Evolutionary conservation across 1,139 yeast genomes (phyloP).

Genomic region (Yamadazyma aaseri): DNA sequence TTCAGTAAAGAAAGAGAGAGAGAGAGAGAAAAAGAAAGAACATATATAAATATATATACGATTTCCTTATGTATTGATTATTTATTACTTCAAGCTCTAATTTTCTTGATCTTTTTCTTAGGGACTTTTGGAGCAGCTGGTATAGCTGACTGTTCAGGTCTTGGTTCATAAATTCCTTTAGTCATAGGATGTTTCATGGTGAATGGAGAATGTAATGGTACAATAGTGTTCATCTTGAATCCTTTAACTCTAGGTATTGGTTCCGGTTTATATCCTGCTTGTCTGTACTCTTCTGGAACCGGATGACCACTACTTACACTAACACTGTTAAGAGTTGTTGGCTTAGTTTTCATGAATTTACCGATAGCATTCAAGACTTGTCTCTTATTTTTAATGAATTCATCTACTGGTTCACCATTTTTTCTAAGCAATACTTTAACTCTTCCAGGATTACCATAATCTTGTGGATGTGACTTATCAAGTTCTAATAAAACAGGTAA

Average conservation of each 20-base stretch:
- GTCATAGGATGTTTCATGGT: conserved; percentile 85
- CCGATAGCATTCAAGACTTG: conserved; percentile 62
- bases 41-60: background rate
- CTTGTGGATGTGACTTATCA: conserved; percentile 91
- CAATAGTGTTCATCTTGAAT: conserved; percentile 78
- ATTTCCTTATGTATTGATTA: too few species aligned
- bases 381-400: conserved; percentile 57
- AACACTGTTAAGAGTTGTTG: conserved; percentile 66
- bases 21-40: background rate
- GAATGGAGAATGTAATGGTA: conserved; percentile 79
- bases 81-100: conserved; percentile 31
- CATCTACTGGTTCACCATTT: conserved; percentile 39
- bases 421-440: conserved; percentile 70
- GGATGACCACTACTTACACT: conserved; percentile 54
- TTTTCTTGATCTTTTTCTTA: conserved; percentile 52
- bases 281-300: conserved; percentile 58
- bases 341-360: conserved; percentile 61
- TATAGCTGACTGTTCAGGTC: conserved; percentile 43
- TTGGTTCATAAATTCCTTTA: conserved; percentile 62
- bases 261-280: conserved; percentile 48
- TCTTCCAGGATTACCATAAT: conserved; percentile 95
- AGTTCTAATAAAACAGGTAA: conserved; percentile 66
- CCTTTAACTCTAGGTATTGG: conserved; percentile 80
- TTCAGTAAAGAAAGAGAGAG: background rate
- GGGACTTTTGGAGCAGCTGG: conserved; percentile 44